phyloP scores from a whole-genome alignment of 1,284 basidiomycete species.

The Cystobasidium sp. region DNA sequence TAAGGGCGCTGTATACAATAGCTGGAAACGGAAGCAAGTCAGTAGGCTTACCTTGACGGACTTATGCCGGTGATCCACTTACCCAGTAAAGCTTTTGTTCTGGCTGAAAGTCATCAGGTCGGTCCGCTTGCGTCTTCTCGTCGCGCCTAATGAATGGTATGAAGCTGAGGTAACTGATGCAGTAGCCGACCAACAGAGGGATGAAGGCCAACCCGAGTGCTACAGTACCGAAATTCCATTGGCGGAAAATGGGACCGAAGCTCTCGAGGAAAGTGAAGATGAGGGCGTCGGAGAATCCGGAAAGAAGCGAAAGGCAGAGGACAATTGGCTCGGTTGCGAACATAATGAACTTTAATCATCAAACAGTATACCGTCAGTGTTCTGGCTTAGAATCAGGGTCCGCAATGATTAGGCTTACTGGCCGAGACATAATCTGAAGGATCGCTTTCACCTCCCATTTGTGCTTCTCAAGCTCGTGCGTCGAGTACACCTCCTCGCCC shows the following conservation, averaged over 20 bases:
- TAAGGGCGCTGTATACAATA: conserved; percentile 57
- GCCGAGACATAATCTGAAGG: conserved; percentile 53
- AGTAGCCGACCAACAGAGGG: conserved; percentile 58
- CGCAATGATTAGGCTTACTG: conserved; percentile 53
- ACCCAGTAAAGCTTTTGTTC: conserved; percentile 55
- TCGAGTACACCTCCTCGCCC: conserved; percentile 58
- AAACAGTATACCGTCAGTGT: conserved; percentile 55
- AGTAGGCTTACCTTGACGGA: not conserved
- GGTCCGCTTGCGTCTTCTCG: conserved; percentile 6
- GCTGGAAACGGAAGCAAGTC: not conserved
- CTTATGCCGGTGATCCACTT: not conserved
- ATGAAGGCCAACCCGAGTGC: conserved; percentile 56
- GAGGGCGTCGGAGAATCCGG: conserved; percentile 58
- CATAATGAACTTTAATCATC: conserved; percentile 53
- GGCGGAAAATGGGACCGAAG: conserved; percentile 54
- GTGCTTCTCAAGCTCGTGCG: conserved; percentile 53
- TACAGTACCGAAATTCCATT: conserved; percentile 52
- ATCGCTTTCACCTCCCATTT: conserved; percentile 57
- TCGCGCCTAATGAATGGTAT: conserved; percentile 53
- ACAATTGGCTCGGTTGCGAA: conserved; percentile 55
- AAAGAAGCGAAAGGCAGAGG: conserved; percentile 58
- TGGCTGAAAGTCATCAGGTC: conserved; percentile 31
- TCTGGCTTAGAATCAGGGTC: conserved; percentile 55
- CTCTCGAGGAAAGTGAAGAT: conserved; percentile 55
- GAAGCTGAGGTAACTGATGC: conserved; percentile 57